These are phyloP conservation scores for Hura crepitans DNA, from an alignment of 441 rosid species.

Conservation along the genomic window DNA sequence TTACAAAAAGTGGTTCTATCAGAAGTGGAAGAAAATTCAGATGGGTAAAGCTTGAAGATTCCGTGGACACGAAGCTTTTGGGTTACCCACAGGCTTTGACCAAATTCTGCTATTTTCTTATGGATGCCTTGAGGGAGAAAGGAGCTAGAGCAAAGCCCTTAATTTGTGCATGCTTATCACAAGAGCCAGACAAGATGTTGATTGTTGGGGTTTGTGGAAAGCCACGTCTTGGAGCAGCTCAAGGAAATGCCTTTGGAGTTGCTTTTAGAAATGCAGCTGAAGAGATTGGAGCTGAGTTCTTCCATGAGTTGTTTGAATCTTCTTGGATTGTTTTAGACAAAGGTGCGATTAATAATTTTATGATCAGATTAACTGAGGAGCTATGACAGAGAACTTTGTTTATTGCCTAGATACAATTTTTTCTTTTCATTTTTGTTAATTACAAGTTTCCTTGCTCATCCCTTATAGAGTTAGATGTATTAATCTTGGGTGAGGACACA, in stretches of 20 bases:
- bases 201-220: conserved; percentile 89
- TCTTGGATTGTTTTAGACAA: conserved; percentile 87
- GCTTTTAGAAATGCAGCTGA: conserved; percentile 89
- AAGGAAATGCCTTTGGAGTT: conserved; percentile 82
- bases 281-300: conserved; percentile 77
- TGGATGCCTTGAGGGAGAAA: conserved; percentile 94
- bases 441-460: not conserved
- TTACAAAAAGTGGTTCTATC: conserved; percentile 68
- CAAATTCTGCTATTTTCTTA: conserved; percentile 83
- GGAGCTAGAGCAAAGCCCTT: conserved; percentile 90
- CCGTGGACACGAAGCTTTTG: conserved; percentile 62
- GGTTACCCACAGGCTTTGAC: conserved; percentile 95
- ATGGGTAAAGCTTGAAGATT: conserved; percentile 91
- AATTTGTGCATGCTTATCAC: conserved; percentile 73
- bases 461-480: conserved; percentile 7
- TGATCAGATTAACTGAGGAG: conserved; percentile 78
- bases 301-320: conserved; percentile 88
- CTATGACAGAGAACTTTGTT: conserved; percentile 38
- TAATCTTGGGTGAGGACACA: conserved; percentile 19
- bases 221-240: conserved; percentile 81
- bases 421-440: conserved; percentile 1
- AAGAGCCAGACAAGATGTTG: conserved; percentile 62
- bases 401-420: not conserved
- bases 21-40: conserved; percentile 89
- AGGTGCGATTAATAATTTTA: conserved; percentile 72